Evolutionary conservation across 2,329 filamentous ascomycete genomes (phyloP).

Genomic region (Fulvia fulva): DNA sequence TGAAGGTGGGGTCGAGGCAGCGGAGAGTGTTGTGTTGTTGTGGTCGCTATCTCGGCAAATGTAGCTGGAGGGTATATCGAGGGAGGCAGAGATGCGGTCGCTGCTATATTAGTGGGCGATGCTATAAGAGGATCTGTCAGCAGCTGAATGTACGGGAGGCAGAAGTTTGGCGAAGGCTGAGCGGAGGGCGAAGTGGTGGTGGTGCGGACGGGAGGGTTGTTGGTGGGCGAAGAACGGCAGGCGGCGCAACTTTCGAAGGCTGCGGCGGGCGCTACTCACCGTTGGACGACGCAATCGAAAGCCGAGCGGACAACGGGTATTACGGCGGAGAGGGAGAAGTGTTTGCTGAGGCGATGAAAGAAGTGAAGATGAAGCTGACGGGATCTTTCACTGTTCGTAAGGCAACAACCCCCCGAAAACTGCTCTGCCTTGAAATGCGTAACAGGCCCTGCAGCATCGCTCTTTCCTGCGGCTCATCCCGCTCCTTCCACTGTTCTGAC

Average conservation of each 20-base stretch:
- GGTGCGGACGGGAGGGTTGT: not conserved
- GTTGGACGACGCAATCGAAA: not conserved
- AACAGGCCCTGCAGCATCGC: not conserved
- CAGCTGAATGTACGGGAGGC: not conserved
- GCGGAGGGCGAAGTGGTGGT: not conserved
- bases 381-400: not conserved
- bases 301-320: not conserved
- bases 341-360: not conserved
- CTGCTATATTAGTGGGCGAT: not conserved
- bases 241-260: slow-evolving; percentile 1
- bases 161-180: not conserved
- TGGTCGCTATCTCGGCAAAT: slow-evolving; percentile 7
- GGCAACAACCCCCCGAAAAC: not conserved
- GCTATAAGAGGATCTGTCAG: not conserved
- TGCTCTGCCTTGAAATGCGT: not conserved
- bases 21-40: not conserved
- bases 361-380: not conserved
- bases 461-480: not conserved
- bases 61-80: not conserved
- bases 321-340: not conserved
- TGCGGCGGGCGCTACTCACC: not conserved
- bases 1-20: slow-evolving; percentile 32
- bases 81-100: not conserved
- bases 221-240: not conserved
- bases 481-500: not conserved